Conservation (phyloP, 2,329 filamentous ascomycete genomes). For the Curvularia verruculosa region DNA sequence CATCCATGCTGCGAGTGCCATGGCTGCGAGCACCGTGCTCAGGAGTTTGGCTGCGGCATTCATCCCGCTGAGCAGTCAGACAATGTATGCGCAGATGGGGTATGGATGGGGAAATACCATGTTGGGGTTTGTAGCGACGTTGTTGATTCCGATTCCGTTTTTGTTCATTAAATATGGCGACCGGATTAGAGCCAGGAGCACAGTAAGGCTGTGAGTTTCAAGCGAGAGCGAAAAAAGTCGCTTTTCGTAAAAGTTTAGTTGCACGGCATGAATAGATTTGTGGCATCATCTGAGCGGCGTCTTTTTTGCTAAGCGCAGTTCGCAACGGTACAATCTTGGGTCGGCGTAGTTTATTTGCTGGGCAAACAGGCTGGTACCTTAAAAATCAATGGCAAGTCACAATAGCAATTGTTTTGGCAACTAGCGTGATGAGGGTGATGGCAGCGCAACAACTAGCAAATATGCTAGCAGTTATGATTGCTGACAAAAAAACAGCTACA, state of each 20-base stretch:
- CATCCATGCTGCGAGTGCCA: conserved; percentile 50
- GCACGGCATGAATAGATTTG: neutral
- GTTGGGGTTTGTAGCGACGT: conserved; percentile 43
- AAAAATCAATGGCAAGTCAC: too few species aligned
- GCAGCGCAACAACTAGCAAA: too few species aligned
- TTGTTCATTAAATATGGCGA: conserved; percentile 47
- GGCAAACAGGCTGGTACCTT: too few species aligned
- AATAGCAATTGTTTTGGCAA: too few species aligned
- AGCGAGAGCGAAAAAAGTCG: neutral
- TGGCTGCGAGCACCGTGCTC: conserved; percentile 51
- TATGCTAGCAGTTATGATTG: too few species aligned
- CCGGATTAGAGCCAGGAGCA: conserved; percentile 35
- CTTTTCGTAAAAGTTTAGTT: neutral
- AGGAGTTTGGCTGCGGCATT: conserved; percentile 48
- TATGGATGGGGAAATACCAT: conserved; percentile 51
- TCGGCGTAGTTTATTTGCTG: neutral
- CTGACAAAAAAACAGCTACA: too few species aligned
- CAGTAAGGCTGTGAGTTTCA: conserved; percentile 33
- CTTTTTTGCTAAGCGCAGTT: neutral
- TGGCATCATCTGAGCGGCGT: neutral
- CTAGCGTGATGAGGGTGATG: too few species aligned
- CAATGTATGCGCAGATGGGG: conserved; percentile 50
- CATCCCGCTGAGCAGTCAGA: conserved; percentile 48
- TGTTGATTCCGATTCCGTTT: conserved; percentile 44
- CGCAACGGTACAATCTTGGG: neutral